phyloP scores from a whole-genome alignment of 208 protist genomes.

The Trypanosoma boissoni region DNA sequence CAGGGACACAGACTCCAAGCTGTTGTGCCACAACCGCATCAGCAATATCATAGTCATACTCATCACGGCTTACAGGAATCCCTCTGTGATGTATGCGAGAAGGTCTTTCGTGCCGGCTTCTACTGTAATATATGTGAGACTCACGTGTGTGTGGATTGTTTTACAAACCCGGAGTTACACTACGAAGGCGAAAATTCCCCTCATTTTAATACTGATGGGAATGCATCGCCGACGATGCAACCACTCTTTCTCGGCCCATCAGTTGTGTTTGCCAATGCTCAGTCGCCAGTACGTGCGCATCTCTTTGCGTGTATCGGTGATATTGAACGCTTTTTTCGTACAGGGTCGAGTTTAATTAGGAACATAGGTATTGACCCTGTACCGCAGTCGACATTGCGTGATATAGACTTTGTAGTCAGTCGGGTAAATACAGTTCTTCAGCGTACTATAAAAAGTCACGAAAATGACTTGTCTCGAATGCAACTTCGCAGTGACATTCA shows the following conservation, averaged over 20 bases:
- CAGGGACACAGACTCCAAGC: conserved; percentile 44
- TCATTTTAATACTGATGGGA: not conserved
- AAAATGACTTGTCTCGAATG: not conserved
- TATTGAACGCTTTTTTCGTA: conserved; percentile 82
- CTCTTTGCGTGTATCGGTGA: conserved; percentile 70
- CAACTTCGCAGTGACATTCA: conserved; percentile 1
- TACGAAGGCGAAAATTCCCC: conserved; percentile 1
- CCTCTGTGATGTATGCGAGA: conserved; percentile 43
- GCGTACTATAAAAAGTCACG: conserved; percentile 18
- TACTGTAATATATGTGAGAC: conserved; percentile 57
- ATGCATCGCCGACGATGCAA: too few relatives aligned
- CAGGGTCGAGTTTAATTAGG: conserved; percentile 69
- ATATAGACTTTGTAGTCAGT: conserved; percentile 49
- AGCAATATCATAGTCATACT: too few relatives aligned
- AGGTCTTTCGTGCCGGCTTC: conserved; percentile 27
- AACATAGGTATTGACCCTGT: conserved; percentile 59
- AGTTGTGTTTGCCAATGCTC: too few relatives aligned
- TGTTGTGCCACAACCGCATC: conserved; percentile 13
- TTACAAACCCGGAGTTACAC: conserved; percentile 11
- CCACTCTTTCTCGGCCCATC: too few relatives aligned
- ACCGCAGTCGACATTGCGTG: conserved; percentile 50
- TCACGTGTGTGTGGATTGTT: conserved; percentile 52
- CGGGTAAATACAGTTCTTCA: conserved; percentile 48
- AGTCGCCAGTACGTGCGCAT: conserved; percentile 34
- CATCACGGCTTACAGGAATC: too few relatives aligned